Evolutionary conservation across 495 filamentous ascomycete species (phyloP), one percentile per base, ranked within the genome.

Genomic region (Neurospora sp.): DNA sequence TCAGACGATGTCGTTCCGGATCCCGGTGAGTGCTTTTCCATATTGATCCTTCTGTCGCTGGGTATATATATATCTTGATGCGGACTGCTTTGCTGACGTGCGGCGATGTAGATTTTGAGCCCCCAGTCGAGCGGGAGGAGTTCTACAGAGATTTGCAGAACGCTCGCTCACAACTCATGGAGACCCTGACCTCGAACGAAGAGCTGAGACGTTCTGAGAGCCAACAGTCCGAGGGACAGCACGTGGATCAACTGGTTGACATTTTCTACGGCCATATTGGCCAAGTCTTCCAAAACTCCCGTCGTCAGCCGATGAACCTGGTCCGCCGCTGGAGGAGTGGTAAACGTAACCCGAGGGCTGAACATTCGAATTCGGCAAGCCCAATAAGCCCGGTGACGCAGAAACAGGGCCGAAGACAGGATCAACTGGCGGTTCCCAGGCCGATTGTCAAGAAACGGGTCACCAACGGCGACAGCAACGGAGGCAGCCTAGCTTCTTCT

Each of bases 121-220:
- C 78, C 9, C 78, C 79, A 18, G 76, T 76, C 6, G 79, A 81
- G 35, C 62, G 78, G 5, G 79, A 81, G n/a, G 79, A 81, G 42
- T 76, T 81, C 0, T 71, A 76, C 5, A 46, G 39, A 69, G 72
- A 79, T 23, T 74, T 81, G 41, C 73, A 74, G 12, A 44, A 37
- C 20, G 23, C 23, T 14, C 1, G 39, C 16, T 37, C 3, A 18
- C 12, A 12, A 23, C 16, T 66, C 5, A n/a, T 59, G 16, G 37
- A 78, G 35, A 59, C 54, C 39, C 14, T 35, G 7, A 66, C n/a
- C 38, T 37, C 73, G 20, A 69, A 37, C 11, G 70, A 62, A 14
- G 73, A 69, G 39, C 18, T 71, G 75, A 69, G 23, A 9, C 7
- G 16, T 44, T 12, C 35, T 9, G 35, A 7, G 2, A 31, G 1